phyloP scores from a whole-genome alignment of 805 yeast species.

The Cyberlindnera mycetangii region DNA sequence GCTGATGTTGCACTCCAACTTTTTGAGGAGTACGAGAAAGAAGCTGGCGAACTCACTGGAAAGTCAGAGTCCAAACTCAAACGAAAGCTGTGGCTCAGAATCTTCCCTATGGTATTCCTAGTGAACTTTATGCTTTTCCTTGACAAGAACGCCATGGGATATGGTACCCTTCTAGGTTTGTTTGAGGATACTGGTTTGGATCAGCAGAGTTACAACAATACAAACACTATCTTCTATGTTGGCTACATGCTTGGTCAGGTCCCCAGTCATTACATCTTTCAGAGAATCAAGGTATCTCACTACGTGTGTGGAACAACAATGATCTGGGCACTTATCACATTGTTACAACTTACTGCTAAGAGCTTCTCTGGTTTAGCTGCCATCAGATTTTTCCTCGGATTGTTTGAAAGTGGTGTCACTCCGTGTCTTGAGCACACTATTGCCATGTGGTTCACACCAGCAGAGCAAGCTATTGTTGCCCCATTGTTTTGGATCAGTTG shows the following conservation, averaged over 20 bases:
- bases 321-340: slow-evolving; percentile 14
- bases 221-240: slow-evolving; percentile 12
- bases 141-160: slow-evolving; percentile 20
- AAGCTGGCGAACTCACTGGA: slow-evolving; percentile 20
- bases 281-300: slow-evolving; percentile 6
- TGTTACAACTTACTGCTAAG: slow-evolving; percentile 1
- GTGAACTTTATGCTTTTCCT: slow-evolving; percentile 18
- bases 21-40: slow-evolving; percentile 10
- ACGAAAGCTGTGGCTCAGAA: slow-evolving; percentile 19
- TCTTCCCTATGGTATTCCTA: slow-evolving; percentile 23
- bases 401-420: slow-evolving; percentile 27
- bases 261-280: slow-evolving; percentile 12
- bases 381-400: slow-evolving; percentile 18
- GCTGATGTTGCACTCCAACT: slow-evolving; percentile 28
- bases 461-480: slow-evolving; percentile 40
- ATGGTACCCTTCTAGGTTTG: slow-evolving; percentile 16
- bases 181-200: slow-evolving; percentile 11
- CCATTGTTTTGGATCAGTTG: slow-evolving; percentile 36
- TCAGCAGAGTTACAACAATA: slow-evolving; percentile 11
- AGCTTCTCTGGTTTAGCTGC: slow-evolving; percentile 11
- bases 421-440: slow-evolving; percentile 39
- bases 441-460: slow-evolving; percentile 40
- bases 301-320: slow-evolving; percentile 7
- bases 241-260: slow-evolving; percentile 17
- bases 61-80: slow-evolving; percentile 11